A percentile compares a stretch with the other conserved stretches of the same genome.
phyloP scores from a whole-genome alignment of 2,329 filamentous ascomycete species.

The Dendrostoma leiphaemia region DNA sequence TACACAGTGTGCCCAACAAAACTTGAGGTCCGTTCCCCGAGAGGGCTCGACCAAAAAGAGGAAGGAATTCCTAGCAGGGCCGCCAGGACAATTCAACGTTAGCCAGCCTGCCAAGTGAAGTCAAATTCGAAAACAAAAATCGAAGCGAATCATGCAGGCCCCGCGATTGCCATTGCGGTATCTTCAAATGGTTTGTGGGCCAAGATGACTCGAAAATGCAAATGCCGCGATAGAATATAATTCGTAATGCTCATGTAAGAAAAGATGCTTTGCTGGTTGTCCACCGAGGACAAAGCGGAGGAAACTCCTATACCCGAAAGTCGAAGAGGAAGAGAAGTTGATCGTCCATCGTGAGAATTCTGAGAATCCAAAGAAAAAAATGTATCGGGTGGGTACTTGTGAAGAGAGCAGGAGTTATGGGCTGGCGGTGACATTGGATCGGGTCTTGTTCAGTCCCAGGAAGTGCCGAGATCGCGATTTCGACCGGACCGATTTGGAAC shows the following conservation, averaged over 20 bases:
- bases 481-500: constrained; percentile 47
- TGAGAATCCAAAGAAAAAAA: not conserved
- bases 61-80: not conserved
- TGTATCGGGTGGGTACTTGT: not conserved
- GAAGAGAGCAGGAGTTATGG: not conserved
- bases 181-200: constrained; percentile 14
- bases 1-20: constrained; percentile 5
- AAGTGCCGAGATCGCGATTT: constrained; percentile 75
- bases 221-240: constrained; percentile 16
- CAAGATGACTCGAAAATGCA: constrained; percentile 13
- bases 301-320: constrained; percentile 13
- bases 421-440: constrained; percentile 20
- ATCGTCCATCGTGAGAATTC: constrained; percentile 17
- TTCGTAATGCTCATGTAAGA: constrained; percentile 17
- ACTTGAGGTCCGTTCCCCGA: not conserved
- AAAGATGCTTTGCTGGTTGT: constrained; percentile 12
- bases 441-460: constrained; percentile 51
- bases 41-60: not conserved
- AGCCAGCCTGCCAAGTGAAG: not conserved
- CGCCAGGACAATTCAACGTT: not conserved
- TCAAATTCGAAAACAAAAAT: not conserved
- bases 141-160: constrained; percentile 12
- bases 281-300: constrained; percentile 1
- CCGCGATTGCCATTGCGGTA: constrained; percentile 19
- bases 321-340: constrained; percentile 6